A percentile compares a stretch with the other conserved stretches of the same genome.
Conservation (phyloP, 306 rosid genomes). For the Abrus precatorius region DNA sequence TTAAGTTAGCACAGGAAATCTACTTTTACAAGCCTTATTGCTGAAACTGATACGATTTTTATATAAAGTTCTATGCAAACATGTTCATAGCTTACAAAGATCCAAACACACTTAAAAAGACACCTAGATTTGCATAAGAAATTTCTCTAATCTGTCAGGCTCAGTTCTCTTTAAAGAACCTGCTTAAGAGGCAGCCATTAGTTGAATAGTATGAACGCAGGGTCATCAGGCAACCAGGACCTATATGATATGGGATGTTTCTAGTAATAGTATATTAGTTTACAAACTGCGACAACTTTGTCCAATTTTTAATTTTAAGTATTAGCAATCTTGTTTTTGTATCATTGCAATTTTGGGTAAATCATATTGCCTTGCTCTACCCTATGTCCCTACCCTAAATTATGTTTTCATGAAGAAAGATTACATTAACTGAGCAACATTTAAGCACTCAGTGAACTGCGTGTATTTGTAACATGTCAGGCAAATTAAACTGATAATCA, state of each 20-base stretch:
- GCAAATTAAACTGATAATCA: background rate
- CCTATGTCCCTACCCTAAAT: conserved; percentile 18
- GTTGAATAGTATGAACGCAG: background rate
- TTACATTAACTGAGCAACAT: conserved; percentile 23
- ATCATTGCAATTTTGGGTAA: background rate
- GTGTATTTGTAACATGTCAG: conserved; percentile 11
- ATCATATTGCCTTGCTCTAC: background rate
- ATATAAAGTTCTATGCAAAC: background rate
- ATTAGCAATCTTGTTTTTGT: background rate
- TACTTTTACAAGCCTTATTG: background rate
- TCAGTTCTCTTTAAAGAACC: background rate
- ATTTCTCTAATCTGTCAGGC: background rate
- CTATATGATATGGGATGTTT: conserved; percentile 1
- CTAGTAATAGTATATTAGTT: background rate
- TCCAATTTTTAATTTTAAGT: background rate
- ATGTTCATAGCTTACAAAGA: background rate
- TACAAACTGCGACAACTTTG: background rate
- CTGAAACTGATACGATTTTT: background rate
- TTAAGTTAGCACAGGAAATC: background rate
- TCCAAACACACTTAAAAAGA: background rate
- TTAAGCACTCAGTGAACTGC: background rate
- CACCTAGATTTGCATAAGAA: background rate
- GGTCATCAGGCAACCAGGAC: background rate
- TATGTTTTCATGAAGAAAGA: background rate
- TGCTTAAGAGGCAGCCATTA: background rate